phyloP scores from a whole-genome alignment of 140 eudicot genomes.

The Ambrosia hybrid region DNA sequence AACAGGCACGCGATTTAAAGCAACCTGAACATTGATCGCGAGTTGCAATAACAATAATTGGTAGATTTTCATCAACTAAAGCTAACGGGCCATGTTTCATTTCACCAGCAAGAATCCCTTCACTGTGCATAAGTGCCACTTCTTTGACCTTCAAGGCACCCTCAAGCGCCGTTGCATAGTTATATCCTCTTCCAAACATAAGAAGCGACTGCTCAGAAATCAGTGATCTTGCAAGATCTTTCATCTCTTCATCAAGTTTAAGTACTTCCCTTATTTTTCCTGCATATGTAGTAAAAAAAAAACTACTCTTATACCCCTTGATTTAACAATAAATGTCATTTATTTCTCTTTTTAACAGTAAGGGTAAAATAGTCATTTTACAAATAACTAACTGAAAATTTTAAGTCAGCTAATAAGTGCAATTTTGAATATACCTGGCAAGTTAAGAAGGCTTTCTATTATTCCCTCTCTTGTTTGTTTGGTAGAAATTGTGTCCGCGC shows the following conservation, averaged over 20 bases:
- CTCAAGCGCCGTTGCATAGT: no score
- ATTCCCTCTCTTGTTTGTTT: conserved; percentile 86
- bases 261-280: conserved; percentile 76
- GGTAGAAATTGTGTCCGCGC: conserved; percentile 73
- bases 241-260: conserved; percentile 88
- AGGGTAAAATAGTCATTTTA: neutral
- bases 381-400: neutral
- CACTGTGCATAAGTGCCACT: no score
- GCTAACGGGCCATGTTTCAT: conserved; percentile 99
- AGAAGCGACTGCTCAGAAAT: no score
- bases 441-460: conserved; percentile 67
- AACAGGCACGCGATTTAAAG: no score
- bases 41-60: conserved; percentile 91
- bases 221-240: conserved; percentile 75
- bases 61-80: conserved; percentile 90
- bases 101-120: conserved; percentile 99
- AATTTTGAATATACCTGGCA: conserved; percentile 89
- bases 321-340: neutral
- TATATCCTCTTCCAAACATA: no score
- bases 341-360: no score
- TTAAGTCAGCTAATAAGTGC: no score
- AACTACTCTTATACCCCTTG: neutral
- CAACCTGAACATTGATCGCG: conserved; percentile 91
- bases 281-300: conserved; percentile 22
- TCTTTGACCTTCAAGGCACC: no score